Conservation (phyloP, 495 filamentous ascomycete genomes). For the Mytilinidion resinicola region DNA sequence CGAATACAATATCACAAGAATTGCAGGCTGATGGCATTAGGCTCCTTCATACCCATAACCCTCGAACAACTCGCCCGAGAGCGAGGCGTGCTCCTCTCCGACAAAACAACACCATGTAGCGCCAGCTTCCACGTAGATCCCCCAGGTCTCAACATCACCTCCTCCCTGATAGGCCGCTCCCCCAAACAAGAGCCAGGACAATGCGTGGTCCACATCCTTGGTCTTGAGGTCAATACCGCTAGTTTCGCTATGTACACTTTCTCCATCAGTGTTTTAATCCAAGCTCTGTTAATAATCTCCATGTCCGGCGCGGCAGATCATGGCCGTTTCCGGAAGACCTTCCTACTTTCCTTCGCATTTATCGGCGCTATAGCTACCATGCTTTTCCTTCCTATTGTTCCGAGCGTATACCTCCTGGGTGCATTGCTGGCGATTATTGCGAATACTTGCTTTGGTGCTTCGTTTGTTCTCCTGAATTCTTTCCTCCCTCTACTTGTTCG, state of each 20-base stretch:
- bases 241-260: constrained; percentile 99
- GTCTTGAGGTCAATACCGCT: constrained; percentile 85
- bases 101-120: constrained; percentile 66
- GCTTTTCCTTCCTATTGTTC: constrained; percentile 74
- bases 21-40: constrained; percentile 36
- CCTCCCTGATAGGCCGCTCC: background rate
- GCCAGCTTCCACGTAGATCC: constrained; percentile 41
- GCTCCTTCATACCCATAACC: constrained; percentile 94
- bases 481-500: constrained; percentile 43
- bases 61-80: constrained; percentile 90
- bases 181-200: constrained; percentile 46
- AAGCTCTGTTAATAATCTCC: constrained; percentile 84
- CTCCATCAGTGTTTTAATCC: constrained; percentile 80
- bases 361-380: constrained; percentile 76
- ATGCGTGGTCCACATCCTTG: constrained; percentile 77
- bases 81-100: constrained; percentile 74
- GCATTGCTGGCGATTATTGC: constrained; percentile 78
- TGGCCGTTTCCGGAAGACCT: constrained; percentile 82
- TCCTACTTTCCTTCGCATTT: constrained; percentile 78
- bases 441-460: constrained; percentile 63
- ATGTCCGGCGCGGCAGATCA: constrained; percentile 96
- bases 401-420: constrained; percentile 69
- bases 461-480: constrained; percentile 42
- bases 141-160: constrained; percentile 24
- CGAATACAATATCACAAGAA: background rate